A percentile compares a stretch with the other conserved stretches of the same genome.
phyloP scores from a whole-genome alignment of 2,329 filamentous ascomycete species.

The Xylaria hypoxylon region DNA sequence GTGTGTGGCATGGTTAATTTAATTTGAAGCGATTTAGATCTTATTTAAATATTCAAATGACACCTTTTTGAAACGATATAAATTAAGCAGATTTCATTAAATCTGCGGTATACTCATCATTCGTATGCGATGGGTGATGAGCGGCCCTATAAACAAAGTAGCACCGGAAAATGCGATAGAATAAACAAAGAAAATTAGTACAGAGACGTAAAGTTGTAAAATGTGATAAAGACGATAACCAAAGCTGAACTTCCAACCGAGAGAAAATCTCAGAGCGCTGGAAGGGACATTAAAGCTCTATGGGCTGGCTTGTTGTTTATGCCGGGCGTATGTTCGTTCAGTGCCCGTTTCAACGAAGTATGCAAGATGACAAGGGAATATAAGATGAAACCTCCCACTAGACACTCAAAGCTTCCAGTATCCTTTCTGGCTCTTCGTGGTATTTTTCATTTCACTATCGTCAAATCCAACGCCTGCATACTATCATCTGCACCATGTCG shows the following conservation, averaged over 20 bases:
- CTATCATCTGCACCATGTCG: background rate
- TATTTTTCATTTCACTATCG: background rate
- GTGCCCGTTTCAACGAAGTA: slow-evolving; percentile 3
- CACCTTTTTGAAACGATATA: too few species aligned
- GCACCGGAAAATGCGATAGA: slow-evolving; percentile 26
- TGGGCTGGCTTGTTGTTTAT: background rate
- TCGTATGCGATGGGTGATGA: background rate
- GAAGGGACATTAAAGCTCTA: slow-evolving; percentile 13
- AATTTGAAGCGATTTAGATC: too few species aligned
- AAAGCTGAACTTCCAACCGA: background rate
- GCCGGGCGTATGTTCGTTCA: slow-evolving; percentile 4
- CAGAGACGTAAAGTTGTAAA: slow-evolving; percentile 1
- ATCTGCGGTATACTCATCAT: too few species aligned
- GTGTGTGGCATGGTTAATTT: too few species aligned
- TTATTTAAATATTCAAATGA: too few species aligned
- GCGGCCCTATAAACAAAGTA: background rate
- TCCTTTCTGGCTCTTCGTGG: background rate
- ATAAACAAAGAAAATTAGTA: background rate
- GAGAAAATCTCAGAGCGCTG: slow-evolving; percentile 14
- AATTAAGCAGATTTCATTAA: too few species aligned
- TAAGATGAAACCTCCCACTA: background rate
- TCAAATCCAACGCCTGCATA: background rate
- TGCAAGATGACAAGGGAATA: slow-evolving; percentile 13
- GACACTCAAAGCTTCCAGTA: background rate
- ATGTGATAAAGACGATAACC: background rate